Evolutionary conservation across 1,284 basidiomycete species (phyloP).

Genomic region (Garcileccinum viscosum): DNA sequence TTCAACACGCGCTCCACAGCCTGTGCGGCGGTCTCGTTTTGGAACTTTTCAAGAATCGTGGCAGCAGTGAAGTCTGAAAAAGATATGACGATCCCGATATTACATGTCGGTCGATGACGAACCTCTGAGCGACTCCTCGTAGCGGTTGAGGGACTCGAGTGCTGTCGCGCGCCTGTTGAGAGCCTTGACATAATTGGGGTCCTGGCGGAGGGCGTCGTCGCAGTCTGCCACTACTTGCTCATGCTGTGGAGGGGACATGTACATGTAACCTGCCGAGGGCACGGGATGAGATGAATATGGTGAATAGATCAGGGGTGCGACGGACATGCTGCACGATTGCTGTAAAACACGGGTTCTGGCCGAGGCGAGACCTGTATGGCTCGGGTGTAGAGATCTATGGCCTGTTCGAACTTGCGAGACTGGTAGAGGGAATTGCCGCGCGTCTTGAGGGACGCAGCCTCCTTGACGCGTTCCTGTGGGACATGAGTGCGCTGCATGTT

Average conservation of each 20-base stretch:
- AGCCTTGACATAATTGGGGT: conserved; percentile 91
- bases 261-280: conserved; percentile 81
- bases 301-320: conserved; percentile 12
- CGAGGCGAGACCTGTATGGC: conserved; percentile 87
- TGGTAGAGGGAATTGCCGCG: conserved; percentile 92
- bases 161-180: conserved; percentile 92
- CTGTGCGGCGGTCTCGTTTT: conserved; percentile 80
- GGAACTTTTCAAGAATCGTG: conserved; percentile 93
- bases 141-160: conserved; percentile 78
- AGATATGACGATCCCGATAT: not conserved
- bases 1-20: conserved; percentile 94
- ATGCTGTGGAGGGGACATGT: conserved; percentile 84
- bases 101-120: conserved; percentile 23
- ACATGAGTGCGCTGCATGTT: conserved; percentile 16
- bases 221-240: conserved; percentile 92
- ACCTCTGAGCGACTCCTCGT: conserved; percentile 84
- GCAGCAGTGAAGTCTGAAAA: conserved; percentile 90
- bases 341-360: conserved; percentile 94
- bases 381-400: conserved; percentile 88
- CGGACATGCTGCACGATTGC: conserved; percentile 96
- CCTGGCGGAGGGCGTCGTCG: conserved; percentile 85
- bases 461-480: conserved; percentile 72
- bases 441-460: conserved; percentile 85
- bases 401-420: conserved; percentile 76
- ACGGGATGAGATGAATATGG: conserved; percentile 7